phyloP scores from a whole-genome alignment of 345 rosid genomes.

The Punica granatum region DNA sequence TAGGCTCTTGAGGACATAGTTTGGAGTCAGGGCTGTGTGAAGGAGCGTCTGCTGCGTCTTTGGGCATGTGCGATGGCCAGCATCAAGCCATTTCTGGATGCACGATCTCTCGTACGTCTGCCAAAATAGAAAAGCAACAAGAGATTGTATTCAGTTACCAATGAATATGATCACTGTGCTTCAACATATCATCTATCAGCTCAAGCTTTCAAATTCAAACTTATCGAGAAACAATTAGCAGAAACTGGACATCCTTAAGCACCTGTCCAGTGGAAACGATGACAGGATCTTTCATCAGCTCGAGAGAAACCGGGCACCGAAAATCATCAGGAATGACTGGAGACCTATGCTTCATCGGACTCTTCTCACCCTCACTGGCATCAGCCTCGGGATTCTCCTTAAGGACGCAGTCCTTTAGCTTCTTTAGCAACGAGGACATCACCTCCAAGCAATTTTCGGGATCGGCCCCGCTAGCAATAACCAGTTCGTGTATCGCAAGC shows the following conservation, averaged over 20 bases:
- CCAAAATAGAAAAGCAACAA: conserved; percentile 16
- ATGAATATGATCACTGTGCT: not conserved
- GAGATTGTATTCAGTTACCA: not conserved
- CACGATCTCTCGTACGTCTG: conserved; percentile 96
- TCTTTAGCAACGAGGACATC: conserved; percentile 61
- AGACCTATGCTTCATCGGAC: conserved; percentile 58
- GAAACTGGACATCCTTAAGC: not conserved
- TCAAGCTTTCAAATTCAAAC: not conserved
- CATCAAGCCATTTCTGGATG: conserved; percentile 96
- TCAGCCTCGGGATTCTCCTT: conserved; percentile 49
- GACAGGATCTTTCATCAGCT: conserved; percentile 96
- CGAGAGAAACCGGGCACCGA: conserved; percentile 96
- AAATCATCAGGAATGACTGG: conserved; percentile 97
- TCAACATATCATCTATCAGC: not conserved
- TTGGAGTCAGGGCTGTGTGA: conserved; percentile 82
- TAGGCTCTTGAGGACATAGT: conserved; percentile 86
- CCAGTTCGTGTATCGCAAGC: conserved; percentile 65
- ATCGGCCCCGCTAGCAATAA: conserved; percentile 53
- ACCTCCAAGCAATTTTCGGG: conserved; percentile 53
- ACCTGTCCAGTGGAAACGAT: conserved; percentile 99
- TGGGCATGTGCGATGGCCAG: conserved; percentile 93
- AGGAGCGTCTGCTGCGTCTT: conserved; percentile 92
- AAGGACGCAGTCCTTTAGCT: conserved; percentile 50
- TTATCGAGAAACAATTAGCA: not conserved
- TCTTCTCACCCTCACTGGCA: conserved; percentile 35